Evolutionary conservation across 306 rosid species (phyloP), one percentile per base, ranked within the genome.

Genomic region (Pyrus communis): DNA sequence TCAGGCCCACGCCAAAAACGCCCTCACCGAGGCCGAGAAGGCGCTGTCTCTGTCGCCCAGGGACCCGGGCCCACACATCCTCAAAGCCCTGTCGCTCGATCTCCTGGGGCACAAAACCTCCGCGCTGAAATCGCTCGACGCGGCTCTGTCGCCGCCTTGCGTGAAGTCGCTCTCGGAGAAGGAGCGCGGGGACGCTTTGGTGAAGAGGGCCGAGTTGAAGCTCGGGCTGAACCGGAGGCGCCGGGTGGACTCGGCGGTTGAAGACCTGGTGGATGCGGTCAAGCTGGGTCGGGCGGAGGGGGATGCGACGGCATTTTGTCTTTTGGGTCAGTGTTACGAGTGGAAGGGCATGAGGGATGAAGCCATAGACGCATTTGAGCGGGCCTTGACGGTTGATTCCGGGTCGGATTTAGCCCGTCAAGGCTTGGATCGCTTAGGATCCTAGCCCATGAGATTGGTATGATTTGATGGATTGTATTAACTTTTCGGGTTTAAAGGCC

Each of bases 271-370:
- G 0, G 84, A 85, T 63, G 90, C 90, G 35, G 79, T 77, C 69
- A 22, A 55, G 9, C 30, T 84, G 84, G 57, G 88, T 19, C 73
- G 31, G 13, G 67, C 60, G 18, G 80, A 25, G 31, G 65, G 1
- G 4, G 61, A 81, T 19, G 67, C 73, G 75, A 88, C 38, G 61
- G 86, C 81, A 69, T 67, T 87, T 58, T 84, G 90, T 72, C 75
- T 86, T 81, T 46, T 90, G 79, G 96, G 91, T 7, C 82, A 88
- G 55, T 90, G 96, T 80, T 88, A 85, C 69, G 93, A 90, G 82
- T 71, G 89, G 90, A 92, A 87, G 23, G 84, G 84, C 4, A 76
- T 85, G 87, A 79, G 5, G 22, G 77, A 58, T 1, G 86, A 81
- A 78, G 89, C 96, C 10, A 43, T n/a, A 69, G 84, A 87, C 57